Evolutionary conservation across 2,329 filamentous ascomycete genomes (phyloP).

Genomic region (Nothopassalora personata): DNA sequence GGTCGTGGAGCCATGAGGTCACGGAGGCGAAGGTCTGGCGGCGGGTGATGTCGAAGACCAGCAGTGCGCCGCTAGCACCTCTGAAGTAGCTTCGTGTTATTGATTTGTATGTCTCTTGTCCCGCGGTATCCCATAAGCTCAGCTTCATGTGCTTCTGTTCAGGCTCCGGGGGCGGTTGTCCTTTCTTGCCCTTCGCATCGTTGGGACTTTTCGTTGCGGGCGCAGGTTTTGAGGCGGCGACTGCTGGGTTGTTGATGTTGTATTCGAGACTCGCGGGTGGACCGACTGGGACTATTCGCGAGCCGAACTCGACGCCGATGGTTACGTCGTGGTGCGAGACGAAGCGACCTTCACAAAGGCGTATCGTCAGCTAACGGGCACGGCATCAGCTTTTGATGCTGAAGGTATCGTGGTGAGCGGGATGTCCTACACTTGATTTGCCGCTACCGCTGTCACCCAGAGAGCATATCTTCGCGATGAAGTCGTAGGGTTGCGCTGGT

Average conservation of each 20-base stretch:
- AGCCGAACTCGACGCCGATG: slow-evolving; percentile 94
- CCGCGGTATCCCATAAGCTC: slow-evolving; percentile 90
- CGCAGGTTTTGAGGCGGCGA: slow-evolving; percentile 19
- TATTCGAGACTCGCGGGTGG: slow-evolving; percentile 65
- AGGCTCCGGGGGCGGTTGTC: slow-evolving; percentile 27
- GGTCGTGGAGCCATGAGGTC: slow-evolving; percentile 88
- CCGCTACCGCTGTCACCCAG: slow-evolving; percentile 95
- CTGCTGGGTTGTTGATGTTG: slow-evolving; percentile 47
- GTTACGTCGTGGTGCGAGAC: slow-evolving; percentile 93
- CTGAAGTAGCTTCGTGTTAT: slow-evolving; percentile 93
- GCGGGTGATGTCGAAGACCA: slow-evolving; percentile 92
- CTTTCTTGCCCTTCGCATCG: slow-evolving; percentile 14
- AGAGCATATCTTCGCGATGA: slow-evolving; percentile 97
- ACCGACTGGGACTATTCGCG: slow-evolving; percentile 83
- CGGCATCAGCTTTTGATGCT: slow-evolving; percentile 24
- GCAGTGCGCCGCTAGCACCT: slow-evolving; percentile 68
- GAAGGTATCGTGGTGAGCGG: slow-evolving; percentile 4
- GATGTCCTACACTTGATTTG: slow-evolving; percentile 64
- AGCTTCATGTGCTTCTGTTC: slow-evolving; percentile 81
- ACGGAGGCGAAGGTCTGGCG: slow-evolving; percentile 80
- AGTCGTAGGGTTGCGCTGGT: slow-evolving; percentile 72
- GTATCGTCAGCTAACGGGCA: slow-evolving; percentile 68
- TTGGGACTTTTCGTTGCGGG: slow-evolving; percentile 12
- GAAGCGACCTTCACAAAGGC: slow-evolving; percentile 94
- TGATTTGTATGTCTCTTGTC: slow-evolving; percentile 95